Conservation (phyloP, 306 rosid species). For the Castanea mollissima region DNA sequence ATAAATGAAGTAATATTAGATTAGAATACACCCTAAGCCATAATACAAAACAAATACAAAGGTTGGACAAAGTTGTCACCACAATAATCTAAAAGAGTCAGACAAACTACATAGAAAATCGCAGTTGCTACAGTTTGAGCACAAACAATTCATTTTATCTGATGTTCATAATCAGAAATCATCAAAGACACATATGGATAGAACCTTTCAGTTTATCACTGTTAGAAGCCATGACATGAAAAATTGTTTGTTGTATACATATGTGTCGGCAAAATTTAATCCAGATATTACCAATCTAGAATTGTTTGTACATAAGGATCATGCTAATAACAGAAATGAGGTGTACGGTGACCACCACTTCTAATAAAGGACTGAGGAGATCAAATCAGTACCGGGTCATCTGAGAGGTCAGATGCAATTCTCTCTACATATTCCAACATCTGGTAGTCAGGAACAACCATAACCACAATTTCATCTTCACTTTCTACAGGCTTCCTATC, state of each 20-base stretch:
- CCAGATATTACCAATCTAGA: not conserved
- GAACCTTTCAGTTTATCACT: not conserved
- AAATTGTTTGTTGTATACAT: not conserved
- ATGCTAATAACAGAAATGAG: constrained; percentile 9
- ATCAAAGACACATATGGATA: not conserved
- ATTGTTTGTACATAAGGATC: not conserved
- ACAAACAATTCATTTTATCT: not conserved
- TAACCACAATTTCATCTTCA: constrained; percentile 92
- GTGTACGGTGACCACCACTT: not conserved
- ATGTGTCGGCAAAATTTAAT: not conserved
- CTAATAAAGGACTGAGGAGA: constrained; percentile 11
- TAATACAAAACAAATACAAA: not conserved
- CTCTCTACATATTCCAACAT: constrained; percentile 87
- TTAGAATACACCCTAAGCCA: not conserved
- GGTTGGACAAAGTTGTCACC: not conserved
- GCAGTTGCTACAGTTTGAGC: not conserved
- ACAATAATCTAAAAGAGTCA: not conserved
- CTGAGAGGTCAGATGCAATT: constrained; percentile 77
- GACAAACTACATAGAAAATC: not conserved
- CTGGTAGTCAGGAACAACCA: constrained; percentile 95
- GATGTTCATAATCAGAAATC: not conserved
- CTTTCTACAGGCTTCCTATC: constrained; percentile 77
- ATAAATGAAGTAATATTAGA: not conserved
- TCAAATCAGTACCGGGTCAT: constrained; percentile 65
- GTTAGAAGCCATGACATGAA: not conserved